Evolutionary conservation across 306 rosid genomes (phyloP), one percentile per base, ranked within the genome.

Genomic region (Trifolium dubium): DNA sequence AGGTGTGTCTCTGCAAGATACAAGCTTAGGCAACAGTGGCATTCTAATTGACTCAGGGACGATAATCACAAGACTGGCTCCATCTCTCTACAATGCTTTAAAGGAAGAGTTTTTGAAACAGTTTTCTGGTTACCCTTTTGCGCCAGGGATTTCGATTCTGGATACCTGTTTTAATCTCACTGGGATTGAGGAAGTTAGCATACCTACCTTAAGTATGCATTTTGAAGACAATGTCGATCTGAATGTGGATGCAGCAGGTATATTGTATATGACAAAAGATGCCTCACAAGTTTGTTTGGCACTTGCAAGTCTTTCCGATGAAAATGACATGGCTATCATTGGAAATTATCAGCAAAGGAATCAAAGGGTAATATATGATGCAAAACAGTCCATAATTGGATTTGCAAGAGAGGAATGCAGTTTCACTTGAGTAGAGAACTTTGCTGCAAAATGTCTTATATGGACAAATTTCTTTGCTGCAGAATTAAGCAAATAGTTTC

Each of bases 321-420:
- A 84, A 56, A 72, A 81, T 56, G 90, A 84, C 68, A 77, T 74
- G 2, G 79, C 83, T 8, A 89, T 93, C 6, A 75, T 93, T 47
- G 98, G 97, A 77, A 91, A 89, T 73, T 91, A 84, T 70, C 98
- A 91, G 84, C 98, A 93, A 80, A 89, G 82, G 82, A 93, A 93
- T 69, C 97, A 89, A 53, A 91, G 96, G 91, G 89, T 93, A n/a
- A 56, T 91, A 55, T 93, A 91, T 77, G 83, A 93, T 79, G 75
- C 80, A 28, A 81, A 88, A 82, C 83, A 81, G 60, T 87, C 90
- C n/a, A 74, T 29, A 83, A 76, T 91, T 68, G 98, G 98, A 76
- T 89, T 93, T 83, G 97, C 94, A 14, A 80, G 53, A 15, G 98
- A 93, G 79, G 31, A 77, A 64, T 93, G 98, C 81, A 81, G 87